phyloP scores from a whole-genome alignment of 305 asterid genomes.

The Andrographis paniculata region DNA sequence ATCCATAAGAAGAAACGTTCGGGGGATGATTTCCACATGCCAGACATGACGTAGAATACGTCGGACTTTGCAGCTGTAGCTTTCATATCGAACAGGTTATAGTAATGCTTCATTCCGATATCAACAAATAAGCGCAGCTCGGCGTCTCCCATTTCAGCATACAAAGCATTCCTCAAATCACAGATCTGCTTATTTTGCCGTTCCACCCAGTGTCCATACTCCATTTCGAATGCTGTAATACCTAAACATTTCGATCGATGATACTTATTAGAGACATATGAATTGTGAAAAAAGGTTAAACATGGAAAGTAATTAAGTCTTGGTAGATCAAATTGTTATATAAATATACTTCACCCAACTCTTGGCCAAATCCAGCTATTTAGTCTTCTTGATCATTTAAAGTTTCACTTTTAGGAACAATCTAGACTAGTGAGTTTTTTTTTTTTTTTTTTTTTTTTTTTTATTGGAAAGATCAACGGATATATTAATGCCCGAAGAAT shows the following conservation, averaged over 20 bases:
- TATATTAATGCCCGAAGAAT: too few relatives aligned
- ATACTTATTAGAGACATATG: too few relatives aligned
- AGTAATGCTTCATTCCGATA: constrained; percentile 64
- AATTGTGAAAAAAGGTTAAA: neutral
- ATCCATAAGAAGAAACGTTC: constrained; percentile 96
- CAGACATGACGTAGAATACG: constrained; percentile 79
- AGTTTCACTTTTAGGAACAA: too few relatives aligned
- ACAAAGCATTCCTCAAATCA: constrained; percentile 68
- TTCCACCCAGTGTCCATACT: constrained; percentile 83
- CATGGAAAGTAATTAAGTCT: neutral
- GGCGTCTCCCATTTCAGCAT: constrained; percentile 59
- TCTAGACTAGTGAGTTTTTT: too few relatives aligned
- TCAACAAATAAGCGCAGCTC: constrained; percentile 70
- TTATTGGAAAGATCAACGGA: too few relatives aligned
- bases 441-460: too few relatives aligned
- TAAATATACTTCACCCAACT: too few relatives aligned
- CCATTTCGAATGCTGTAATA: constrained; percentile 87
- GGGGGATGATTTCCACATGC: constrained; percentile 85
- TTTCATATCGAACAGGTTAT: constrained; percentile 61
- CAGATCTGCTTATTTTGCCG: constrained; percentile 73
- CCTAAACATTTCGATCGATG: constrained; percentile 26
- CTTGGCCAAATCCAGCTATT: too few relatives aligned
- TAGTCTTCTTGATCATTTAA: too few relatives aligned
- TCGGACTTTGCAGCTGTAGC: constrained; percentile 79
- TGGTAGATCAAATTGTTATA: too few relatives aligned